These are phyloP conservation scores for Auricularia cornea DNA, from an alignment of 768 basidiomycete genomes.

Conservation along the genomic window DNA sequence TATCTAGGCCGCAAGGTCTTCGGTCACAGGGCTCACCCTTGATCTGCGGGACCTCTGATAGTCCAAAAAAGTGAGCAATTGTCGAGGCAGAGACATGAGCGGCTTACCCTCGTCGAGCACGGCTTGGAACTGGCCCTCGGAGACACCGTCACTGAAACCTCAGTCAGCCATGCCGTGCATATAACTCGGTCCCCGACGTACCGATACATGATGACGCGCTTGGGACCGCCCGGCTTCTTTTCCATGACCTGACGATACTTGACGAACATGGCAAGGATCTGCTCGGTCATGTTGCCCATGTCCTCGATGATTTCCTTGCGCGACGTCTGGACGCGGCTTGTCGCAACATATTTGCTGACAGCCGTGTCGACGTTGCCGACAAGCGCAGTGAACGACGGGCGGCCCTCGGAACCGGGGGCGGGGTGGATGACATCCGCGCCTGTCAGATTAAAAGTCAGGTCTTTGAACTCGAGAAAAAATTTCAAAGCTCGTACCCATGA, in stretches of 20 bases:
- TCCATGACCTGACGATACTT: constrained; percentile 48
- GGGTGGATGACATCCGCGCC: constrained; percentile 83
- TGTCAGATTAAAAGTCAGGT: constrained; percentile 17
- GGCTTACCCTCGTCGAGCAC: constrained; percentile 31
- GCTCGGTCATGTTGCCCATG: constrained; percentile 55
- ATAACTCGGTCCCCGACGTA: constrained; percentile 19
- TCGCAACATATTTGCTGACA: constrained; percentile 60
- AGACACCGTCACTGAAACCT: constrained; percentile 37
- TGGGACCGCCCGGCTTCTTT: constrained; percentile 43
- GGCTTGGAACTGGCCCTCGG: constrained; percentile 44
- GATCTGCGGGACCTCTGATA: constrained; percentile 49
- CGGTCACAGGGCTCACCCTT: constrained; percentile 34
- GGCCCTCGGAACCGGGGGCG: constrained; percentile 66
- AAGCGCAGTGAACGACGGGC: constrained; percentile 73
- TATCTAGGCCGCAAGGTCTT: constrained; percentile 1
- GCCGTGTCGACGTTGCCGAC: constrained; percentile 75
- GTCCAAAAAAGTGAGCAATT: not conserved
- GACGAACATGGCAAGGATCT: constrained; percentile 49
- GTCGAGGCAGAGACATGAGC: constrained; percentile 31
- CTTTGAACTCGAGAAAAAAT: not conserved
- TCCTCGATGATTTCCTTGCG: constrained; percentile 73
- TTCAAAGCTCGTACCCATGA: constrained; percentile 49
- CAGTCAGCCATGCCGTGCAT: not conserved
- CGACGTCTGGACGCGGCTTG: constrained; percentile 56
- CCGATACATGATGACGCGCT: constrained; percentile 72